phyloP scores from a whole-genome alignment of 2,329 filamentous ascomycete species.

The Orbilia quercus region DNA sequence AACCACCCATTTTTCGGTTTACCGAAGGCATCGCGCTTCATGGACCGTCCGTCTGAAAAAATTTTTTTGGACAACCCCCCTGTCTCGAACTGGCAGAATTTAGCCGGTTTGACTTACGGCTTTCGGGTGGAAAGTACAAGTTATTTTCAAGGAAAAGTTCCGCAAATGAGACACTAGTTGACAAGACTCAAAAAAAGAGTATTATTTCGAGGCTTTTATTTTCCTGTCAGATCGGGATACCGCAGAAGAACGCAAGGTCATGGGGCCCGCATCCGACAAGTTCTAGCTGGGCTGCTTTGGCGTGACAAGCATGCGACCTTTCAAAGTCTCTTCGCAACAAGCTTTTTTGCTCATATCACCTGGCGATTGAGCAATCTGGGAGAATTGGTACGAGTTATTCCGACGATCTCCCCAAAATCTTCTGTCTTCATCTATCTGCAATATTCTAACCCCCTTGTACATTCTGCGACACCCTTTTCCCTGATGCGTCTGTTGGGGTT shows the following conservation, averaged over 20 bases:
- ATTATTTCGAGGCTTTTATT: conserved; percentile 48
- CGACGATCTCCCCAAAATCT: conserved; percentile 30
- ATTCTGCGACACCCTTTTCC: conserved; percentile 50
- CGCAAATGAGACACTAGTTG: conserved; percentile 28
- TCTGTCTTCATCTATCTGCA: conserved; percentile 10
- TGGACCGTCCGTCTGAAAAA: conserved; percentile 24
- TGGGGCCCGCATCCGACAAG: conserved; percentile 48
- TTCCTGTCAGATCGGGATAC: conserved; percentile 35
- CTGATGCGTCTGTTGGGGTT: conserved; percentile 44
- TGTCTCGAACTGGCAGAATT: conserved; percentile 40
- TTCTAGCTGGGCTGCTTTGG: conserved; percentile 39
- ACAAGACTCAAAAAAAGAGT: conserved; percentile 20
- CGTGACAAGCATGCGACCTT: conserved; percentile 56
- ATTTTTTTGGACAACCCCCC: conserved; percentile 9
- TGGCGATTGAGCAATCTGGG: conserved; percentile 29
- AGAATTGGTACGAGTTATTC: conserved; percentile 45
- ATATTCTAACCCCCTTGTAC: conserved; percentile 38
- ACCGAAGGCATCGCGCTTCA: conserved; percentile 22
- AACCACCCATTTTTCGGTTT: conserved; percentile 39
- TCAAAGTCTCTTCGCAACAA: conserved; percentile 17
- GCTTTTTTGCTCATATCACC: conserved; percentile 19
- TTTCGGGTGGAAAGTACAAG: conserved; percentile 37
- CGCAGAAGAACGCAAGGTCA: conserved; percentile 50
- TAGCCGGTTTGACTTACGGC: conserved; percentile 49
- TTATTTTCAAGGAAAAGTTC: conserved; percentile 32